Base-by-base conservation (phyloP, 768 basidiomycete genomes). In the Mycena filopes region DNA sequence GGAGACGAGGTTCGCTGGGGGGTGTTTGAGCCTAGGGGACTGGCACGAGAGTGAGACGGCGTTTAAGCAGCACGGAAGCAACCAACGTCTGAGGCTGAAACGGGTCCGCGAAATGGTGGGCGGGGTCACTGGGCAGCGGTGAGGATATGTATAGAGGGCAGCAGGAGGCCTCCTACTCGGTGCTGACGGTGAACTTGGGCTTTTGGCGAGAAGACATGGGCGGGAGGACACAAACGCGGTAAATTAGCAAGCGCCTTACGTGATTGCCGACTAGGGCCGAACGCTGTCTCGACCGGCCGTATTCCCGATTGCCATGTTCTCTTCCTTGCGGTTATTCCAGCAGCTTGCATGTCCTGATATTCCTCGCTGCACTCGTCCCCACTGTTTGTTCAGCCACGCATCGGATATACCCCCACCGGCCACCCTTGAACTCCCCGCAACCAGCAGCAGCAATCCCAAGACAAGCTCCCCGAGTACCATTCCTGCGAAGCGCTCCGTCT, bases 301-400 rank as follows among this genome's bases (percentile, higher is more conserved):
- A n/a, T n/a, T n/a, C n/a, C n/a, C n/a, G n/a, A n/a, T n/a, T 36
- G 15, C 15, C 41, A 92, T 94, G 93, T 93, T 94, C 73, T 83
- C 89, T 29, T 78, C 83, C 4, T 74, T 84, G 6, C 81, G 83
- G 10, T 82, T 89, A 21, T 93, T 94, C 75, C 83, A 81, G 26
- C 75, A 78, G 6, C 69, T 89, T 13, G 74, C 83, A 10, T 94
- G 93, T 79, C 92, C 92, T 6, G 82, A 87, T 28, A 71, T 58
- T 59, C 51, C 71, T 3, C 61, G 75, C 41, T 93, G 93, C 72
- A 73, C 74, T 2, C 80, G 88, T 21, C 64, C 77, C 10, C 72
- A 78, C 36, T 95, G 94, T 74, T 67, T 91, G 18, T 94, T 90
- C 76, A 90, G 89, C 21, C 94, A 94, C 73, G 73, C 77, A 0